Conservation (phyloP, 1,284 basidiomycete genomes). For the Boletus chippewaensis region DNA sequence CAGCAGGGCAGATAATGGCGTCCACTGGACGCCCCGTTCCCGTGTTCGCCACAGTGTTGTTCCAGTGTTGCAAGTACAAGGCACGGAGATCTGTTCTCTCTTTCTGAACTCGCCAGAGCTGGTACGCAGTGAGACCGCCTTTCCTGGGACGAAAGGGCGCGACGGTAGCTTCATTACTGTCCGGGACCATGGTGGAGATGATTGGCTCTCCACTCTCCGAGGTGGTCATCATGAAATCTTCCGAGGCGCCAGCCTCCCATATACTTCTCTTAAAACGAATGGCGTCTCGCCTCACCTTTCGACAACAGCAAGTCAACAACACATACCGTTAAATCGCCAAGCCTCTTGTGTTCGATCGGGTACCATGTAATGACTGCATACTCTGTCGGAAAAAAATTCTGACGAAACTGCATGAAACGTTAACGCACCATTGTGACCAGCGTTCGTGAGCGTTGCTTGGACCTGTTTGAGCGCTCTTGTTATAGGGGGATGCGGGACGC, state of each 20-base stretch:
- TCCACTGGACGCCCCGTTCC: conserved; percentile 60
- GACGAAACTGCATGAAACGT: background rate
- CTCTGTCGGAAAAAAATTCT: background rate
- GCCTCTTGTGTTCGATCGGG: conserved; percentile 39
- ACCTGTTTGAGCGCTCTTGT: conserved; percentile 54
- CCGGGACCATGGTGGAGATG: conserved; percentile 42
- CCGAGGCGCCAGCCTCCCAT: conserved; percentile 38
- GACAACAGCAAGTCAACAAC: background rate
- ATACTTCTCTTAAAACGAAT: conserved; percentile 32
- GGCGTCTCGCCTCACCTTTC: background rate
- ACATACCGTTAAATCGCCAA: conserved; percentile 34
- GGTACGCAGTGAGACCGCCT: conserved; percentile 37
- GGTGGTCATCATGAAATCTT: conserved; percentile 40
- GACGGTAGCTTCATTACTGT: conserved; percentile 20
- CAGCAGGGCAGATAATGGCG: conserved; percentile 53
- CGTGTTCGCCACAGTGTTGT: conserved; percentile 41
- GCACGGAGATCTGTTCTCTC: conserved; percentile 40
- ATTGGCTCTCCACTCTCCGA: conserved; percentile 45
- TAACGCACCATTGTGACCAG: conserved; percentile 57
- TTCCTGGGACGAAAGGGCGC: conserved; percentile 19
- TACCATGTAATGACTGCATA: conserved; percentile 35
- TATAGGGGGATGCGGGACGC: conserved; percentile 69
- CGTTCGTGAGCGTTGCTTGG: conserved; percentile 51
- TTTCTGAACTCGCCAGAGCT: conserved; percentile 53
- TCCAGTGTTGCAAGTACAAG: conserved; percentile 53